Conservation (phyloP, 2,329 filamentous ascomycete species). For the Aureobasidium lini region DNA sequence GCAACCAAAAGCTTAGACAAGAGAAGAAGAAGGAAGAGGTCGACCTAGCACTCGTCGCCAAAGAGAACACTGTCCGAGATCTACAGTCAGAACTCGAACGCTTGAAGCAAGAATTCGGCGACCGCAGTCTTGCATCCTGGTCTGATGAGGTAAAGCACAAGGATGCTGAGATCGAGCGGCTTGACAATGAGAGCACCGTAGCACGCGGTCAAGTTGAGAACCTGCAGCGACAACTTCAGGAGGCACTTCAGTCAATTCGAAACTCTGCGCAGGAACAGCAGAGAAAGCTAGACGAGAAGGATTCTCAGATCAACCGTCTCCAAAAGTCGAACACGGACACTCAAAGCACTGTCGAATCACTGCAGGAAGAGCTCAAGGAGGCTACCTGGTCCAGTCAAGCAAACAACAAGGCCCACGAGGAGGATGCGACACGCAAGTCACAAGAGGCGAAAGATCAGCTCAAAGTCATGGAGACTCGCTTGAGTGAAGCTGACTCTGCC, state of each 20-base stretch:
- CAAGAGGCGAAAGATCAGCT: background rate
- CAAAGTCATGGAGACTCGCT: background rate
- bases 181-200: background rate
- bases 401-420: background rate
- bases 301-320: background rate
- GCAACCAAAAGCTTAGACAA: background rate
- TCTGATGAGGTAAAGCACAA: background rate
- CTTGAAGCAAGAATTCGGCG: background rate
- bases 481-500: constrained; percentile 1
- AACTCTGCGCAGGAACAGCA: background rate
- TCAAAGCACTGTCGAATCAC: background rate
- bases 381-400: background rate
- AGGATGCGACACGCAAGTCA: background rate
- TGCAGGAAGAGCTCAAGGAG: background rate
- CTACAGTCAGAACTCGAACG: background rate
- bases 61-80: background rate
- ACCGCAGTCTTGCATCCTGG: background rate
- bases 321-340: background rate
- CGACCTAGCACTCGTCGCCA: background rate
- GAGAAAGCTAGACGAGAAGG: background rate
- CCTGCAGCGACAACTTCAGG: background rate
- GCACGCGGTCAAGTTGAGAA: background rate
- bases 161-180: background rate
- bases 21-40: background rate
- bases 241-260: background rate